A percentile compares a stretch with the other conserved stretches of the same genome.
phyloP scores from a whole-genome alignment of 129 eudicot genomes.

The Pseudognaphalium luteoalbum region DNA sequence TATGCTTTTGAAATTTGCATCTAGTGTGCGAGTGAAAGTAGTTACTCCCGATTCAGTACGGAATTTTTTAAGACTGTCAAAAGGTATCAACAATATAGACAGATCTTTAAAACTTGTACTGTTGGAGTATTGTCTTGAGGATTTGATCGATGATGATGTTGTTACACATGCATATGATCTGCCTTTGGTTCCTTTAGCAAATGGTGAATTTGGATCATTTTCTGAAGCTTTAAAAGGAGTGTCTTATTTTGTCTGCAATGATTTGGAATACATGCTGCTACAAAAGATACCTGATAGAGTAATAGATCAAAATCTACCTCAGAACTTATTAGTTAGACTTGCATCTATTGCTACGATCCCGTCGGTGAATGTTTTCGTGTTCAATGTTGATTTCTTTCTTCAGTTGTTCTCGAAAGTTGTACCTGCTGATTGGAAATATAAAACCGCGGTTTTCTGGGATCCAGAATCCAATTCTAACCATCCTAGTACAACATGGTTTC shows the following conservation, averaged over 20 bases:
- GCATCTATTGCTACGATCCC: constrained; percentile 70
- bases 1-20: constrained; percentile 65
- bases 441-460: constrained; percentile 66
- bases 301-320: constrained; percentile 63
- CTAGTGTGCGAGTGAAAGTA: constrained; percentile 58
- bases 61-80: constrained; percentile 49
- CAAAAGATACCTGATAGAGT: constrained; percentile 60
- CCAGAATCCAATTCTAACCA: constrained; percentile 45
- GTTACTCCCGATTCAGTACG: constrained; percentile 90
- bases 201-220: constrained; percentile 78
- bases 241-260: constrained; percentile 73
- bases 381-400: constrained; percentile 53
- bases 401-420: constrained; percentile 60
- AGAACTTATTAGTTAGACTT: constrained; percentile 49
- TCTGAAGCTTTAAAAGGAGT: constrained; percentile 57
- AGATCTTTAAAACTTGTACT: constrained; percentile 65
- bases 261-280: constrained; percentile 78
- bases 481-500: constrained; percentile 79
- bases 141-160: constrained; percentile 83
- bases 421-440: constrained; percentile 84
- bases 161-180: constrained; percentile 55
- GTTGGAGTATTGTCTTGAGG: constrained; percentile 98
- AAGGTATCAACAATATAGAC: constrained; percentile 37
- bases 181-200: constrained; percentile 93
- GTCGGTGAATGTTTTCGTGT: constrained; percentile 57